Percentiles rank a stretch among this genome's conserved stretches.
Evolutionary conservation across 2,329 filamentous ascomycete species (phyloP).

Genomic region (Pezicula radicicola): DNA sequence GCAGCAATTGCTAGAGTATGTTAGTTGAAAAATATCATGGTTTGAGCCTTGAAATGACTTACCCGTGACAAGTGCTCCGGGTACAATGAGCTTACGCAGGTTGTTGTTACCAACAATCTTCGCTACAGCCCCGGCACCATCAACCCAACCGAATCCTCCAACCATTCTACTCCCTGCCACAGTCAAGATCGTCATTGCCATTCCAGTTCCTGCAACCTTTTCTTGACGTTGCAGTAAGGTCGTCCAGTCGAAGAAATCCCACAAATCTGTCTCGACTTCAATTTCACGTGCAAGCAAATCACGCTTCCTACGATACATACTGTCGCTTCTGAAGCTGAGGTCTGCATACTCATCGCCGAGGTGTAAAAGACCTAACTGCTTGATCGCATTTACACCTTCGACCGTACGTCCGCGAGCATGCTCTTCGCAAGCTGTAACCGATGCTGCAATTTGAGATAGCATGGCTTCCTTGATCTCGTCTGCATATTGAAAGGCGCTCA

Average conservation of each 20-base stretch:
- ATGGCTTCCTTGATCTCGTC: constrained; percentile 92
- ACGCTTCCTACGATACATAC: constrained; percentile 87
- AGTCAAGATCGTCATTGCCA: constrained; percentile 89
- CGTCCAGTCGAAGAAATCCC: constrained; percentile 89
- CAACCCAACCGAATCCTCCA: constrained; percentile 84
- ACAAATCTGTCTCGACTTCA: constrained; percentile 81
- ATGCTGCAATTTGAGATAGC: constrained; percentile 79
- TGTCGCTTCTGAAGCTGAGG: constrained; percentile 82
- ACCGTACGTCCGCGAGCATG: constrained; percentile 77
- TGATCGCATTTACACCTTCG: constrained; percentile 80
- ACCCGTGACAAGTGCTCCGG: constrained; percentile 77
- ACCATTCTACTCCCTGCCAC: constrained; percentile 80
- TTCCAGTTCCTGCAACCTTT: constrained; percentile 89
- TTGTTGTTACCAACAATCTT: constrained; percentile 80
- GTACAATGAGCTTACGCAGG: constrained; percentile 74
- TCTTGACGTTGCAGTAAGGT: constrained; percentile 86
- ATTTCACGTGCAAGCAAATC: constrained; percentile 82
- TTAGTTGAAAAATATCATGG: constrained; percentile 27
- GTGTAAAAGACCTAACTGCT: constrained; percentile 82
- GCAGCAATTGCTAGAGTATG: constrained; percentile 63
- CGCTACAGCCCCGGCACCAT: constrained; percentile 78
- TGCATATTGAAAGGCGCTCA: constrained; percentile 85
- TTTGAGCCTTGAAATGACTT: constrained; percentile 37
- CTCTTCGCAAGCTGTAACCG: constrained; percentile 79
- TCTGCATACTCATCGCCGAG: constrained; percentile 84